A percentile compares a stretch with the other conserved stretches of the same genome.
Evolutionary conservation across 257 asterid species (phyloP).

Genomic region (Solanum bulbocastanum): DNA sequence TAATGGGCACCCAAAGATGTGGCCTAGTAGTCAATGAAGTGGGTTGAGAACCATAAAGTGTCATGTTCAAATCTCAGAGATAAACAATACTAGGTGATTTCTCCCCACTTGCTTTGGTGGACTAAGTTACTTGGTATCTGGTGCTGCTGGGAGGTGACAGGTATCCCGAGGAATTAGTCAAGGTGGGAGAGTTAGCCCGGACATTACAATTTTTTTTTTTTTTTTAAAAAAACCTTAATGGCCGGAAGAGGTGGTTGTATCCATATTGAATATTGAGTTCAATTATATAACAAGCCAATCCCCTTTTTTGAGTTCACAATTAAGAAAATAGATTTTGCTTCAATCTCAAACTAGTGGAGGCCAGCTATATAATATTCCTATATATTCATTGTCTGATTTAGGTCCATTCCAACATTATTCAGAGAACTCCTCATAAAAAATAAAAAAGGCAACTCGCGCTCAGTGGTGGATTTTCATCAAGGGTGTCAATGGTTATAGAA

Average conservation of each 20-base stretch:
- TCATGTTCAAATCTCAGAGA: neutral
- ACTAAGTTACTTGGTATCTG: neutral
- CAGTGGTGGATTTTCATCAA: too few relatives aligned
- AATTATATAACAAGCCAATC: neutral
- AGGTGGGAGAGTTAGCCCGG: neutral
- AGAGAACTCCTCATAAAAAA: neutral
- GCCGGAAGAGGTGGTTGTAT: neutral
- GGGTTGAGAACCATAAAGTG: neutral
- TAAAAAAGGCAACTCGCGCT: neutral
- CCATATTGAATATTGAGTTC: neutral
- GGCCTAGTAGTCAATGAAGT: neutral
- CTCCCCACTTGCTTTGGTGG: neutral
- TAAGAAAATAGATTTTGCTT: neutral
- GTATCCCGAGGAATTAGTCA: neutral
- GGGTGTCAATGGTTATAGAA: too few relatives aligned
- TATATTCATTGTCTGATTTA: neutral
- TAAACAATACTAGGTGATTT: neutral
- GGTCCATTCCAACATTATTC: neutral
- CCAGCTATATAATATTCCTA: neutral
- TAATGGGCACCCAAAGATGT: neutral
- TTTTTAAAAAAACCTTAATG: neutral
- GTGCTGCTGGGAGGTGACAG: neutral
- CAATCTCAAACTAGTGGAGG: neutral
- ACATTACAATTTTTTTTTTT: neutral
- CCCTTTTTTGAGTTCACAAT: neutral